A percentile compares a stretch with the other conserved stretches of the same genome.
These are phyloP conservation scores for Aspergillus campestris DNA, from an alignment of 495 filamentous ascomycete species.

Conservation along the genomic window DNA sequence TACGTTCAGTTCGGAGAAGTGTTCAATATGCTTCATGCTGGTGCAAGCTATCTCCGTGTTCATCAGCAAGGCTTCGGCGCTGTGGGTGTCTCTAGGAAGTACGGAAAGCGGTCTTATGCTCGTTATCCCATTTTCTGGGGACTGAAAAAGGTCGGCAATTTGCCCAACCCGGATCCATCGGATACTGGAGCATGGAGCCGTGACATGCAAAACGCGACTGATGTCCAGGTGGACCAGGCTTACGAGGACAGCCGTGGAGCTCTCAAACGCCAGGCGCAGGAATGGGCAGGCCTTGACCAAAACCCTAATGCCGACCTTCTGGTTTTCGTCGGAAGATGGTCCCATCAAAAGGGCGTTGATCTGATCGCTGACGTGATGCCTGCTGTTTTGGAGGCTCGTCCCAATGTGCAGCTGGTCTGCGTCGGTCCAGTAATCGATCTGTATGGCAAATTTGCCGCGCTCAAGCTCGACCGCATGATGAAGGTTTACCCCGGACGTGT, in stretches of 20 bases:
- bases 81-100: slow-evolving; percentile 67
- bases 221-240: slow-evolving; percentile 46
- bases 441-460: slow-evolving; percentile 67
- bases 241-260: slow-evolving; percentile 50
- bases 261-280: slow-evolving; percentile 60
- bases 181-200: slow-evolving; percentile 64
- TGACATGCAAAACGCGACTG: slow-evolving; percentile 41
- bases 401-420: slow-evolving; percentile 61
- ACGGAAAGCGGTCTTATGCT: slow-evolving; percentile 65
- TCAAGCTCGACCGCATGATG: slow-evolving; percentile 68
- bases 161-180: slow-evolving; percentile 70
- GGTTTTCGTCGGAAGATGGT: slow-evolving; percentile 75
- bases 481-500: slow-evolving; percentile 67
- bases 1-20: slow-evolving; percentile 57
- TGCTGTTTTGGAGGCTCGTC: slow-evolving; percentile 56
- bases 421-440: slow-evolving; percentile 70
- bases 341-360: slow-evolving; percentile 71
- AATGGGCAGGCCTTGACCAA: slow-evolving; percentile 64
- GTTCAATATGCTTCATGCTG: slow-evolving; percentile 66
- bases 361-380: slow-evolving; percentile 73
- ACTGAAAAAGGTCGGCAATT: slow-evolving; percentile 56
- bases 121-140: slow-evolving; percentile 76
- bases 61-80: slow-evolving; percentile 70
- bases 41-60: slow-evolving; percentile 63
- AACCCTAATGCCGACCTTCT: slow-evolving; percentile 62